Evolutionary conservation across 2,329 filamentous ascomycete genomes (phyloP), one percentile per base, ranked within the genome.

Genomic region (Cadophora sp.): DNA sequence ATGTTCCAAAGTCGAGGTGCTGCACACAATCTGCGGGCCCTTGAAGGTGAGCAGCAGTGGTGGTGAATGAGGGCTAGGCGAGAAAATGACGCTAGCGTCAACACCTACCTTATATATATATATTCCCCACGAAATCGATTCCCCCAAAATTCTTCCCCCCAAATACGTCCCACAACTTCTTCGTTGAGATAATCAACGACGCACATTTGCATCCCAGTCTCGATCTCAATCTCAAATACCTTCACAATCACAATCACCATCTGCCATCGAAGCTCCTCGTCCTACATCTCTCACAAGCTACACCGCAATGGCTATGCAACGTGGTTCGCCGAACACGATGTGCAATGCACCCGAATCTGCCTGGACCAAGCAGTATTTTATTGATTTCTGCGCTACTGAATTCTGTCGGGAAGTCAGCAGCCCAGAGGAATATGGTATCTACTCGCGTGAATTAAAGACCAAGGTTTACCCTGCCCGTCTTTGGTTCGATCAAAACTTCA

Each of bases 11-110:
- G 14, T 47, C 13, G 39, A n/a, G 9, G n/a, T n/a, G 18, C 7
- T 16, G 43, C n/a, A 16, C 16, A 20, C 7, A 7, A 16, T n/a
- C 43, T 18, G 7, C n/a, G 43, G 43, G 14, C 18, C 24, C 18
- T 3, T 53, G 33, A 53, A 53, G 48, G 48, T 53, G 48, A 53
- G 48, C 22, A 53, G 6, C 20, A 13, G 13, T 9, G 11, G 24
- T 27, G 48, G 48, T 53, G 48, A 53, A 53, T 53, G 43, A 24
- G n/a, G n/a, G n/a, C 24, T 27, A 30, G 48, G 48, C 48, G 48
- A 53, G 22, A 27, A 53, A 30, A 9, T 24, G 27, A 14, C 24
- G 48, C 48, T 53, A 30, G 24, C 14, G 22, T 53, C 24, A 30
- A 53, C 48, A 18, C 24, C n/a, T n/a, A n/a, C n/a, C n/a, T n/a